Conservation (phyloP, 441 rosid genomes). For the Daphne laureola region DNA sequence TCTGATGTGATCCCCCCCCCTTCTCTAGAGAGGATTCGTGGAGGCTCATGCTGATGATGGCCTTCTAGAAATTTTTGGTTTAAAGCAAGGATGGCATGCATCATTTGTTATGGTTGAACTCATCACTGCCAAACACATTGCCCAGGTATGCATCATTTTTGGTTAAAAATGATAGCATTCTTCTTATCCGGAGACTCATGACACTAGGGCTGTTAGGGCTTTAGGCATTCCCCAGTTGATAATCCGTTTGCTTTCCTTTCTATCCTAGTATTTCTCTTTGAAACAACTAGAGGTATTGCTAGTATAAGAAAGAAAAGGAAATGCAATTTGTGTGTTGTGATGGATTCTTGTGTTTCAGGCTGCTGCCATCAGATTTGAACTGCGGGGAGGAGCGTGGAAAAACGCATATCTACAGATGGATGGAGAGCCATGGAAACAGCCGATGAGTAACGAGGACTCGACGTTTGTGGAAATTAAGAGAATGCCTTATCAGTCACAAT, state of each 20-base stretch:
- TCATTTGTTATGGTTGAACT: constrained; percentile 92
- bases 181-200: too few relatives aligned
- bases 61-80: constrained; percentile 76
- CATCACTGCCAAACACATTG: constrained; percentile 86
- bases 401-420: constrained; percentile 90
- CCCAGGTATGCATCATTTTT: constrained; percentile 44
- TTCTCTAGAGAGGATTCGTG: constrained; percentile 65
- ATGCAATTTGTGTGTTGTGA: too few relatives aligned
- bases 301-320: too few relatives aligned
- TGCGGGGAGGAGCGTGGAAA: constrained; percentile 78
- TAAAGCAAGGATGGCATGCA: constrained; percentile 96
- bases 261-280: too few relatives aligned
- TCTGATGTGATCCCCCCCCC: background rate
- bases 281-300: too few relatives aligned
- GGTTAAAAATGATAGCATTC: too few relatives aligned
- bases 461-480: constrained; percentile 68
- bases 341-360: constrained; percentile 32
- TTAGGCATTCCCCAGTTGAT: too few relatives aligned
- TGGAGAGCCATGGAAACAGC: constrained; percentile 90
- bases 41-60: constrained; percentile 92
- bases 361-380: constrained; percentile 67
- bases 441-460: constrained; percentile 57
- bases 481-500: constrained; percentile 56
- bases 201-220: too few relatives aligned
- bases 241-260: too few relatives aligned